Percentiles rank a stretch among this genome's conserved stretches.
phyloP scores from a whole-genome alignment of 257 asterid species.

The Echium plantagineum region DNA sequence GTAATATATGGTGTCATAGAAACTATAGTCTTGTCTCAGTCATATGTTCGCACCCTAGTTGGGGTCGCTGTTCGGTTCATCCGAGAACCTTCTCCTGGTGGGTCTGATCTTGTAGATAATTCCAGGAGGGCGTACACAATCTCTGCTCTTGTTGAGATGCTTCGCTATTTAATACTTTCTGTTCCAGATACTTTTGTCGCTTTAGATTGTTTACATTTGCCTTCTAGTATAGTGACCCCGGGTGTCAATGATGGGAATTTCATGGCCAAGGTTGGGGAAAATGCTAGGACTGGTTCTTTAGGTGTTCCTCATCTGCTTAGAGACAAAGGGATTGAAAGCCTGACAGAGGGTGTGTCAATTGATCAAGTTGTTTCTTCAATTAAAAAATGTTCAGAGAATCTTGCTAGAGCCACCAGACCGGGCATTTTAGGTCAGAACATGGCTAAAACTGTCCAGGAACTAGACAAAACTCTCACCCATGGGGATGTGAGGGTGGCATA shows the following conservation, averaged over 20 bases:
- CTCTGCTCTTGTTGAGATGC: slow-evolving; percentile 96
- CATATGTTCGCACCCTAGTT: slow-evolving; percentile 71
- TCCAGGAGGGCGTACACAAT: slow-evolving; percentile 86
- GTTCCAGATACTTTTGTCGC: slow-evolving; percentile 98
- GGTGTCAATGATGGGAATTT: slow-evolving; percentile 64
- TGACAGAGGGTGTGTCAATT: slow-evolving; percentile 49
- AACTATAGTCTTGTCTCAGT: slow-evolving; percentile 82
- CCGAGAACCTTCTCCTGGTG: slow-evolving; percentile 94
- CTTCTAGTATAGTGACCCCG: slow-evolving; percentile 43
- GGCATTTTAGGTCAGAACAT: slow-evolving; percentile 53
- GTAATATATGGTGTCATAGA: slow-evolving; percentile 81
- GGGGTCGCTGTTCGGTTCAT: slow-evolving; percentile 66
- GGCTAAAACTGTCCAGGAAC: slow-evolving; percentile 62
- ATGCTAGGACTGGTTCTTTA: slow-evolving; percentile 43
- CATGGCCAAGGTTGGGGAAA: slow-evolving; percentile 56
- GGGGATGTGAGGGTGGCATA: slow-evolving; percentile 67
- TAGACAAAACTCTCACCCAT: slow-evolving; percentile 68
- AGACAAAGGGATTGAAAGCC: slow-evolving; percentile 44
- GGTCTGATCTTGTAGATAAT: slow-evolving; percentile 92
- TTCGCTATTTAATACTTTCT: slow-evolving; percentile 77
- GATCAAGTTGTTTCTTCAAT: slow-evolving; percentile 65
- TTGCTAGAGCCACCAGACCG: slow-evolving; percentile 66
- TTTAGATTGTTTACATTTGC: slow-evolving; percentile 86
- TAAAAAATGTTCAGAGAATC: slow-evolving; percentile 61
- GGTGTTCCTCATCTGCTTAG: slow-evolving; percentile 41